A percentile compares a stretch with the other conserved stretches of the same genome.
phyloP scores from a whole-genome alignment of 2,329 filamentous ascomycete genomes.

The Colletotrichum costaricense region DNA sequence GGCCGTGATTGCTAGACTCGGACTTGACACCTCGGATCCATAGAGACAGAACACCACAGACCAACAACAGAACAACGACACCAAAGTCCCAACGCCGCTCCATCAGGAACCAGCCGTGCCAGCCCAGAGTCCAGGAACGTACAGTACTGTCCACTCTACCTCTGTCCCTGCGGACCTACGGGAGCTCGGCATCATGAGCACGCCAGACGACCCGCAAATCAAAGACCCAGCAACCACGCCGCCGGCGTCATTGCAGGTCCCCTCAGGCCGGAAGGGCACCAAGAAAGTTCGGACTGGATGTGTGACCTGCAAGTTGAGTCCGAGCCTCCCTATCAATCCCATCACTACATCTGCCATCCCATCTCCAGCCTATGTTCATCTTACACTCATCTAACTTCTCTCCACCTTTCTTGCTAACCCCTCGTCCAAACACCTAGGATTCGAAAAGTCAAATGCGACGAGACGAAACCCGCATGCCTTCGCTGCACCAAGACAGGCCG shows the following conservation, averaged over 20 bases:
- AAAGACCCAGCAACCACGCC: constrained; percentile 5
- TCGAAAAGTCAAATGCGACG: constrained; percentile 68
- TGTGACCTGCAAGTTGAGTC: constrained; percentile 65
- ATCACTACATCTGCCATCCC: not conserved
- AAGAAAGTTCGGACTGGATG: constrained; percentile 62
- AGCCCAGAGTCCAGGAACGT: not conserved
- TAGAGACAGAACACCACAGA: too few relatives aligned
- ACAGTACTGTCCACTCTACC: not conserved
- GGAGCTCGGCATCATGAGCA: not conserved
- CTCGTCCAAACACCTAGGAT: constrained; percentile 49
- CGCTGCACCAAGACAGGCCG: constrained; percentile 66
- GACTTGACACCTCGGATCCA: constrained; percentile 15
- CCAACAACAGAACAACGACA: not conserved
- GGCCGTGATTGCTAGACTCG: constrained; percentile 27
- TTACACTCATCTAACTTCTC: not conserved
- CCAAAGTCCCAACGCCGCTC: not conserved
- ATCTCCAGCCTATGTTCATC: not conserved
- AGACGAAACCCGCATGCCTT: constrained; percentile 62
- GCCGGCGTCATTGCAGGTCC: constrained; percentile 12
- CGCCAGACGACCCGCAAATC: constrained; percentile 9
- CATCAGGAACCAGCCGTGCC: not conserved
- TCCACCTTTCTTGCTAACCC: not conserved
- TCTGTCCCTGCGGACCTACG: not conserved
- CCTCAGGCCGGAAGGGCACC: constrained; percentile 51
- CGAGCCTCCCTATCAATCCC: not conserved